Evolutionary conservation across 1,284 basidiomycete species (phyloP), one percentile per base, ranked within the genome.

Genomic region (Mycosarcoma mackinlayi): DNA sequence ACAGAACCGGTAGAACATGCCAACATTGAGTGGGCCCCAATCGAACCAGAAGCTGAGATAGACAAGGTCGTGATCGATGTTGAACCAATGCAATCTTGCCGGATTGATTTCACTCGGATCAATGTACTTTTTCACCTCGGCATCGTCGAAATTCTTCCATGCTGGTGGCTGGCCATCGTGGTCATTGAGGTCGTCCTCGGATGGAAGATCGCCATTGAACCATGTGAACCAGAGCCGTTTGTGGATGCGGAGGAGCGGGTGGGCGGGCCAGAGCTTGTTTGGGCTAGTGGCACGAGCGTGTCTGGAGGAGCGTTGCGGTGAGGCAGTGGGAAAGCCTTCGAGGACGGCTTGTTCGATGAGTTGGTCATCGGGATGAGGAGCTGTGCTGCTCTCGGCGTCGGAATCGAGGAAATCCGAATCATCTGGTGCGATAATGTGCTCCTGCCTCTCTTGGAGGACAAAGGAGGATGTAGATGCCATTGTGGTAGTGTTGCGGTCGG

Each of bases 11-110:
- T 80, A 82, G 31, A 82, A 79, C 80, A 81, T 78, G 42, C 73
- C 79, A 18, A 79, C 69, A 49, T 83, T 82, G 46, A 84, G 67
- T 16, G 96, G 95, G 10, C 95, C 95, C 89, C 81, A 82, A 55
- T 82, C 81, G 44, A 78, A 75, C 41, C 73, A 80, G 87, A 98
- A 98, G 31, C 91, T 91, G 58, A 94, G 88, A 85, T 98, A 98
- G 68, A 90, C 87, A 50, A 98, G 88, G 70, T 93, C 90, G 84
- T 94, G 90, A 84, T 98, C 93, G 84, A 95, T 88, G 60, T 69
- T 75, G 70, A 81, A 75, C 79, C 79, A 81, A 40, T 80, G 76
- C 42, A 78, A 28, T 10, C 61, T 55, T 1, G 28, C 6, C 0
- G 73, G 72, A 11, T 62, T 66, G n/a, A 62, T 67, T 27, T 57